Evolutionary conservation across 768 basidiomycete genomes (phyloP).

Genomic region (Pulveroboletus ravenelii): DNA sequence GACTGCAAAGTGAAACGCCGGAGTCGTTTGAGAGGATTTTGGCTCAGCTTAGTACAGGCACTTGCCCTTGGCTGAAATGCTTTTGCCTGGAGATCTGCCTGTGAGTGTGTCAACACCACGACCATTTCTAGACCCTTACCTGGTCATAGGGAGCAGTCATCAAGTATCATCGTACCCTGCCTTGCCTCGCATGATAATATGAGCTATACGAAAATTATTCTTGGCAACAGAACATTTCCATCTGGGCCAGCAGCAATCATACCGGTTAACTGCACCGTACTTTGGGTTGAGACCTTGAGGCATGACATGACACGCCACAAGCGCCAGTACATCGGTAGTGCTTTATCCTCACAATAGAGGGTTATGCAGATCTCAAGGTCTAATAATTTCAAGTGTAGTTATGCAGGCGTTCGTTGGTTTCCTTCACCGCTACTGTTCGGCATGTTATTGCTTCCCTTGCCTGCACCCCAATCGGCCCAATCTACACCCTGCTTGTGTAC

Average conservation of each 20-base stretch:
- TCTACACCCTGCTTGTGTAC: conserved; percentile 84
- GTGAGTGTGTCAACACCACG: background rate
- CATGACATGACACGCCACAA: background rate
- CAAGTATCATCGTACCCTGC: background rate
- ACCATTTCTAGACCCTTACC: background rate
- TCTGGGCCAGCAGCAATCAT: background rate
- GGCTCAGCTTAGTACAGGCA: background rate
- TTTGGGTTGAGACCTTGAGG: background rate
- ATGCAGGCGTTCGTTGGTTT: background rate
- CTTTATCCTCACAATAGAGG: background rate
- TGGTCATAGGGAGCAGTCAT: background rate
- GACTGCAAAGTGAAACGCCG: conserved; percentile 16
- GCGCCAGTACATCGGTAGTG: background rate
- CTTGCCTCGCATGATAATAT: background rate
- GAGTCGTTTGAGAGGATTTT: conserved; percentile 6
- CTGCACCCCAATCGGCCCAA: conserved; percentile 55
- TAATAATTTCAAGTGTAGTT: background rate
- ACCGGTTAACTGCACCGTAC: too few relatives aligned
- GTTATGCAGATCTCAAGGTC: background rate
- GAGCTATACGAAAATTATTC: background rate
- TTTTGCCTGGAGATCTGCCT: background rate
- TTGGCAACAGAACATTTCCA: background rate
- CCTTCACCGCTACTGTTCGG: background rate
- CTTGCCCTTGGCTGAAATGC: background rate
- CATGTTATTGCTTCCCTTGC: background rate